A percentile compares a stretch with the other conserved stretches of the same genome.
Conservation (phyloP, 371 early-diverging fungal species). For the Fennellomyces sp. region DNA sequence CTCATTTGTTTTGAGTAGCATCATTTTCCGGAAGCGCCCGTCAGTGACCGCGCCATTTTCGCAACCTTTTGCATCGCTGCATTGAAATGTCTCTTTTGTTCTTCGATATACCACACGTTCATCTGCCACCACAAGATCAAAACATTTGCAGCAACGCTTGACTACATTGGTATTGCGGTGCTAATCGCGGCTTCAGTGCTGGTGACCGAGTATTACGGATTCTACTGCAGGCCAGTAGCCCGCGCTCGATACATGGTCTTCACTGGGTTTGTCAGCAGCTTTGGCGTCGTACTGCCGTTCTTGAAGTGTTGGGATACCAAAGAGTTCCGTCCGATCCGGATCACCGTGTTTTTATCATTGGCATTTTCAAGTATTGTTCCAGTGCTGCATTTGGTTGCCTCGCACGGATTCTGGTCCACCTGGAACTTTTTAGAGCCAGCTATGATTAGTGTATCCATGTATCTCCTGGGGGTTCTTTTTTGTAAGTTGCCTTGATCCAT, state of each 20-base stretch:
- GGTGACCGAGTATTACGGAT: constrained; percentile 66
- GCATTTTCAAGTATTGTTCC: constrained; percentile 64
- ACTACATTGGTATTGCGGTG: constrained; percentile 73
- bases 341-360: constrained; percentile 66
- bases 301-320: constrained; percentile 62
- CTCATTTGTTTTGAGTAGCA: constrained; percentile 26
- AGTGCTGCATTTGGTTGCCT: constrained; percentile 51
- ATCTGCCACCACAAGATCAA: constrained; percentile 63
- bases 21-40: constrained; percentile 53
- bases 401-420: constrained; percentile 46
- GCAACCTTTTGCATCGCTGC: constrained; percentile 67
- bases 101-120: constrained; percentile 71
- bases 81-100: constrained; percentile 68
- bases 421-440: constrained; percentile 53
- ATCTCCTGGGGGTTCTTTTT: constrained; percentile 56
- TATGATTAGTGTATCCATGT: constrained; percentile 53
- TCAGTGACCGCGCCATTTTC: constrained; percentile 59
- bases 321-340: constrained; percentile 57
- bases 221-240: constrained; percentile 58
- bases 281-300: constrained; percentile 61
- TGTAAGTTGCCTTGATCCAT: constrained; percentile 21
- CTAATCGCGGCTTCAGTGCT: constrained; percentile 68
- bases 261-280: constrained; percentile 55
- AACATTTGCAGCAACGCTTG: constrained; percentile 65
- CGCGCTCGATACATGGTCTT: constrained; percentile 57